These are phyloP conservation scores for Gastrolobium villosum DNA, from an alignment of 306 rosid species.

Conservation along the genomic window DNA sequence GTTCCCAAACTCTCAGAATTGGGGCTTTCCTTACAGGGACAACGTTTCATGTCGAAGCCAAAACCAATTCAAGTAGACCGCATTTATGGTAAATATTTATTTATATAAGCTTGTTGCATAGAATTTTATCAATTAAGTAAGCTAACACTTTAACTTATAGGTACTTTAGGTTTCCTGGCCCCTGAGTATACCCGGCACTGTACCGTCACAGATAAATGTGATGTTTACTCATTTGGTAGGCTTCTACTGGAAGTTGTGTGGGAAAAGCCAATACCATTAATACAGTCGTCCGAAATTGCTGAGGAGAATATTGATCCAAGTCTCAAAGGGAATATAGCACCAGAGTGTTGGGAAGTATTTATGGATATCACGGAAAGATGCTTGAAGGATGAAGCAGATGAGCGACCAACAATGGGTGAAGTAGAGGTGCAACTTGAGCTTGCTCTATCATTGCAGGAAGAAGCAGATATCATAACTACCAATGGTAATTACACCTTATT, in stretches of 20 bases:
- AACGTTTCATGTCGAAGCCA: not conserved
- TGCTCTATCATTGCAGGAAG: slow-evolving; percentile 39
- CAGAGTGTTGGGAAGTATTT: slow-evolving; percentile 33
- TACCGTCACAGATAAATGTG: slow-evolving; percentile 20
- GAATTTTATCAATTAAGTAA: not conserved
- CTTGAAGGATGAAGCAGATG: not conserved
- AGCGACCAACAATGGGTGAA: slow-evolving; percentile 53
- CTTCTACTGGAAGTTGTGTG: slow-evolving; percentile 13
- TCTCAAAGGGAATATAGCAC: slow-evolving; percentile 42
- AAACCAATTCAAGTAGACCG: not conserved
- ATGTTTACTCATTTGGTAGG: slow-evolving; percentile 42
- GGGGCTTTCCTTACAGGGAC: not conserved
- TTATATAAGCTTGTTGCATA: not conserved
- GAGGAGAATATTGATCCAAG: slow-evolving; percentile 30
- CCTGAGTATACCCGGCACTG: not conserved
- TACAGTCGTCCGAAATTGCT: too few species aligned
- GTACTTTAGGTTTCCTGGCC: not conserved
- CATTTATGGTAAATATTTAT: not conserved
- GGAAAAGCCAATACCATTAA: too few species aligned
- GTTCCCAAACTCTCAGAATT: slow-evolving; percentile 32
- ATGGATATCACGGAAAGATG: slow-evolving; percentile 36
- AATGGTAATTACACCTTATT: not conserved
- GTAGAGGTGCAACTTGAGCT: slow-evolving; percentile 46
- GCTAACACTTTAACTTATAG: not conserved
- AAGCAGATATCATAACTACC: not conserved